Base-by-base conservation (phyloP, 306 rosid genomes). In the Arachis stenosperma region DNA sequence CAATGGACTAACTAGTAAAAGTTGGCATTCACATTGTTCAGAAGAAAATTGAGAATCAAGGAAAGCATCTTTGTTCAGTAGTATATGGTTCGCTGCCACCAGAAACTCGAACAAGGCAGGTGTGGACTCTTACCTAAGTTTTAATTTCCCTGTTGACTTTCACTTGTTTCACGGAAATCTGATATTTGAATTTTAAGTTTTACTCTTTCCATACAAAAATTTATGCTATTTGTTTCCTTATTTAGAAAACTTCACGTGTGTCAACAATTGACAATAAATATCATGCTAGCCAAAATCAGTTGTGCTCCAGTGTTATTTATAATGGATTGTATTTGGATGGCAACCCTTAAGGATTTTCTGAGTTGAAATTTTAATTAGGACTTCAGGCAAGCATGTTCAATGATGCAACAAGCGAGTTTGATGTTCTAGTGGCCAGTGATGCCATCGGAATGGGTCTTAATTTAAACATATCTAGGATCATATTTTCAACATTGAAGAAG, bases 401-500 rank as follows among this genome's bases (percentile, higher is more conserved):
- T 64, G 97, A 91, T 83, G 85, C 83, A 78, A 84, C 86, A 70
- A 89, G 91, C 6, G 95, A 94, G 86, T 88, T 88, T 81, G 96
- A 94, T 88, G 97, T 94, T 82, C 97, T 94, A 64, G 96, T 94
- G 80, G 95, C 97, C 72, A 94, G 96, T 72, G 97, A 94, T 87
- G 97, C 97, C 69, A 88, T 94, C 58, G 97, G 96, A 79, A 94
- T 94, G 98, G 98, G 98, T 70, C 96, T 94, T 74, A 94, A 94
- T 90, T 83, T 94, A 75, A 94, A 94, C 82, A 94, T 94, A 80
- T 94, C 98, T 61, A 83, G 98, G 84, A 89, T 94, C 73, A 87
- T 94, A 83, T 94, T 91, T 83, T 94, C 98, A 78, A 79, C 92
- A 10, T 78, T 84, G 92, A 78, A 56, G 82, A 91, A 94, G 81